Evolutionary conservation across 2,329 filamentous ascomycete genomes (phyloP).

Genomic region (Trichoderma pleuroti): DNA sequence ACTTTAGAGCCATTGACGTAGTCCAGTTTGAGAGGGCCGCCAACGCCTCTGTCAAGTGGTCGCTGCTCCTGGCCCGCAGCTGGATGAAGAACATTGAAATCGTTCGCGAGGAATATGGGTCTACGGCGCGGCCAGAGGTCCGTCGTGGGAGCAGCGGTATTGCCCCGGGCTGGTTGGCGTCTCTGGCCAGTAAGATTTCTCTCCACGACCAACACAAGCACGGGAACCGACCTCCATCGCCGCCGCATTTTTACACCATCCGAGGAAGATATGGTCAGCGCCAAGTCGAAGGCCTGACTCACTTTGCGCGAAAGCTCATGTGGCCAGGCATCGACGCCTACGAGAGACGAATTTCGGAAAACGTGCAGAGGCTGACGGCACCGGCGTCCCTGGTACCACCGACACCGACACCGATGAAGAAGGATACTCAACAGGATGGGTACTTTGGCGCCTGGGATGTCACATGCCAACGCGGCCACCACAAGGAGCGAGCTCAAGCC

Average conservation of each 20-base stretch:
- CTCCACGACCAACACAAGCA: conserved; percentile 41
- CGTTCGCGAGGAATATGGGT: conserved; percentile 39
- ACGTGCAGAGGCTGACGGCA: conserved; percentile 41
- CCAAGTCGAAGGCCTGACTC: conserved; percentile 58
- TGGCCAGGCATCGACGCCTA: conserved; percentile 60
- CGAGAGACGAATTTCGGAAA: conserved; percentile 47
- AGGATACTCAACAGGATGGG: conserved; percentile 34
- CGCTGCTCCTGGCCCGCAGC: conserved; percentile 58
- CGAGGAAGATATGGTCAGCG: conserved; percentile 54
- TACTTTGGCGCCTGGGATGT: conserved; percentile 46
- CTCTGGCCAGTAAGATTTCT: conserved; percentile 53
- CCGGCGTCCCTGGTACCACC: conserved; percentile 32
- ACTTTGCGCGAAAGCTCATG: conserved; percentile 59
- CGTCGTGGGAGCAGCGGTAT: conserved; percentile 24
- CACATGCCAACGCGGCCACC: conserved; percentile 30
- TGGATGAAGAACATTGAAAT: conserved; percentile 68
- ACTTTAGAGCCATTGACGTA: conserved; percentile 54
- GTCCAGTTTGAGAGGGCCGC: conserved; percentile 60
- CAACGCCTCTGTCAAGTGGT: conserved; percentile 63
- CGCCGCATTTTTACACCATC: conserved; percentile 45
- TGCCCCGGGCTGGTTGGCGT: conserved; percentile 50
- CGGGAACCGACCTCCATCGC: conserved; percentile 31
- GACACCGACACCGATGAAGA: conserved; percentile 32
- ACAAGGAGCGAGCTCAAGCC: conserved; percentile 34
- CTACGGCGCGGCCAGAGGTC: conserved; percentile 18